These are phyloP conservation scores for Daldinia bambusicola DNA, from an alignment of 495 filamentous ascomycete genomes.

Conservation along the genomic window DNA sequence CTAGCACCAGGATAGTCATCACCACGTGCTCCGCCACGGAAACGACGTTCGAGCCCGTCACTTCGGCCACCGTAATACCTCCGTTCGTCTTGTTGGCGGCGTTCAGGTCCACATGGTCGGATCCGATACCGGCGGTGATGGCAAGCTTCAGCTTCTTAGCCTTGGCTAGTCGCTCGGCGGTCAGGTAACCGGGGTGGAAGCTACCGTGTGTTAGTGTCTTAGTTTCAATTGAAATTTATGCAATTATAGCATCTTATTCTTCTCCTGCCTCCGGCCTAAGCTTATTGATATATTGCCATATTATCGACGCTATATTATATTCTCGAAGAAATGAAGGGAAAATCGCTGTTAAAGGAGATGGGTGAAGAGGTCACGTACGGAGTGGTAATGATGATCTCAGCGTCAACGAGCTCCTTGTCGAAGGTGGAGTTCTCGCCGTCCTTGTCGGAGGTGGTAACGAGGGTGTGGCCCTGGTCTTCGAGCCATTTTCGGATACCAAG, in stretches of 20 bases:
- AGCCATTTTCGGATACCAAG: conserved; percentile 96
- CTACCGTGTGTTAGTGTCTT: conserved; percentile 56
- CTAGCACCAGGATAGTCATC: conserved; percentile 96
- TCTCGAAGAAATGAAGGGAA: background rate
- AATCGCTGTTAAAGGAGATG: background rate
- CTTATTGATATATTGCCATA: conserved; percentile 13
- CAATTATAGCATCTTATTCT: background rate
- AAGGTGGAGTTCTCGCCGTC: conserved; percentile 93
- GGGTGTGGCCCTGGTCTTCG: conserved; percentile 92
- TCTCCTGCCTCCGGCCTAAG: background rate
- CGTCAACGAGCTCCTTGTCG: conserved; percentile 93
- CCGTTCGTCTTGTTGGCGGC: conserved; percentile 98
- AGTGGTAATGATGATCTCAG: conserved; percentile 98
- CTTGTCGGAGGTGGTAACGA: conserved; percentile 98
- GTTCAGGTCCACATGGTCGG: conserved; percentile 96
- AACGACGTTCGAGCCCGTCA: conserved; percentile 93
- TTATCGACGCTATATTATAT: background rate
- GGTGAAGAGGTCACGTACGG: conserved; percentile 69
- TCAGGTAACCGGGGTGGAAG: conserved; percentile 99
- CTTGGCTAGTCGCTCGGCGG: conserved; percentile 93
- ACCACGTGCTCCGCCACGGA: conserved; percentile 94
- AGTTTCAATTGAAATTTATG: background rate
- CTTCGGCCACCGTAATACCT: conserved; percentile 95
- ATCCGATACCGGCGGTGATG: conserved; percentile 96
- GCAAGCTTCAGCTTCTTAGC: conserved; percentile 99